Conservation (phyloP, 176 grass and related monocot genomes). For the Echinochloa phyllopogon region DNA sequence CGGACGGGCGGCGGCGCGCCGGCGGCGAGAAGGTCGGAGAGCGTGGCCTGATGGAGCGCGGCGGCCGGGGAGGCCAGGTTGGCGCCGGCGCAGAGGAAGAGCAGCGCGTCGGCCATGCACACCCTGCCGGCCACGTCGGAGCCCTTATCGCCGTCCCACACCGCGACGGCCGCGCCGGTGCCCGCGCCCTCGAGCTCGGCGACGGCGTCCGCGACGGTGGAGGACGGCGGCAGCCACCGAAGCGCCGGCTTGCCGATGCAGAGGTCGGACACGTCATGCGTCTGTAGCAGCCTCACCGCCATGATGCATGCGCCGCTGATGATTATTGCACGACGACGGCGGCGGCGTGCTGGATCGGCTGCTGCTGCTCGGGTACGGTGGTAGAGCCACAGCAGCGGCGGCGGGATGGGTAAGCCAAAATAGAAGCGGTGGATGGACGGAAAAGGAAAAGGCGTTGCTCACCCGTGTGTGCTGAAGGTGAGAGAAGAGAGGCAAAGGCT, state of each 20-base stretch:
- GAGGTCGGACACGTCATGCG: constrained; percentile 76
- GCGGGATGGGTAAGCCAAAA: neutral
- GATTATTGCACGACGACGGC: neutral
- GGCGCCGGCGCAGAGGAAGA: constrained; percentile 64
- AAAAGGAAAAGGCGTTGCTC: neutral
- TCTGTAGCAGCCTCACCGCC: constrained; percentile 56
- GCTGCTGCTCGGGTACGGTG: too few species aligned
- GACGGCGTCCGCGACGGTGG: constrained; percentile 52
- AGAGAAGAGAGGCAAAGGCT: neutral
- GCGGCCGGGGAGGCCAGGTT: constrained; percentile 46
- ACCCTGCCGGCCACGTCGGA: constrained; percentile 33
- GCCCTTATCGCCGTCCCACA: constrained; percentile 34
- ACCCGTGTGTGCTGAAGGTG: neutral
- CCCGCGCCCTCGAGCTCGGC: constrained; percentile 33
- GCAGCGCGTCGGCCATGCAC: constrained; percentile 63
- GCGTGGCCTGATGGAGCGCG: constrained; percentile 48
- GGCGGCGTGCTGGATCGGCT: neutral
- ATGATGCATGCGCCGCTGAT: constrained; percentile 45
- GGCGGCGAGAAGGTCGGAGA: constrained; percentile 52
- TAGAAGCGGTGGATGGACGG: neutral
- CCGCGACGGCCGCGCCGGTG: constrained; percentile 38
- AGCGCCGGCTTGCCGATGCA: constrained; percentile 93
- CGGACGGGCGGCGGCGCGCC: constrained; percentile 37
- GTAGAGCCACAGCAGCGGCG: neutral
- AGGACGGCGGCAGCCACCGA: constrained; percentile 52